These are phyloP conservation scores for Aquilaria yunnanensis DNA, from an alignment of 345 rosid species.

Conservation along the genomic window DNA sequence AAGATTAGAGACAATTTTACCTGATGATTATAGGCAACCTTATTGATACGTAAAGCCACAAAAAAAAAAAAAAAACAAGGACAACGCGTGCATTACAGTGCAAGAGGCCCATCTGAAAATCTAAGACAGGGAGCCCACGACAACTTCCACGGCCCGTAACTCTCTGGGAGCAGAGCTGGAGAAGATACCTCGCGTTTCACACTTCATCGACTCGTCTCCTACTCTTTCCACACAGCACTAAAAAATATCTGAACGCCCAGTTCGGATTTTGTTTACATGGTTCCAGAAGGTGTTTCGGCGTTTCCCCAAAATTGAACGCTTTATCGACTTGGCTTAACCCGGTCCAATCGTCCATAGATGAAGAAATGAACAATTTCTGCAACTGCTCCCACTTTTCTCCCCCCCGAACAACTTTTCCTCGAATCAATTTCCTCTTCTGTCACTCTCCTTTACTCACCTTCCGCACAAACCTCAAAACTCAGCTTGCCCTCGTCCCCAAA, in stretches of 20 bases:
- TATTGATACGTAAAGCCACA: too few species aligned
- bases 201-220: not conserved
- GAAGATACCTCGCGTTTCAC: not conserved
- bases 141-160: not conserved
- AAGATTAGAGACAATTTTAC: too few species aligned
- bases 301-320: too few species aligned
- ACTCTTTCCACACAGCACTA: not conserved
- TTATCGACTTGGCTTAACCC: too few species aligned
- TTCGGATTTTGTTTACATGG: too few species aligned
- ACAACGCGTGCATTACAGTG: too few species aligned
- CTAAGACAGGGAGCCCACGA: too few species aligned
- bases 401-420: conserved; percentile 18
- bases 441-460: conserved; percentile 13
- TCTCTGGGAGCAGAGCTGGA: not conserved
- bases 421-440: conserved; percentile 24
- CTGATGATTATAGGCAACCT: too few species aligned
- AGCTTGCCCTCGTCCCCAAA: conserved; percentile 7
- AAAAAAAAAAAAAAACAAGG: too few species aligned
- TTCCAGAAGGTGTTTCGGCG: too few species aligned
- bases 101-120: too few species aligned
- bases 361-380: conserved; percentile 37
- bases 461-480: conserved; percentile 7
- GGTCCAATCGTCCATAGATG: not conserved
- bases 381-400: conserved; percentile 21
- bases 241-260: not conserved